A percentile compares a stretch with the other conserved stretches of the same genome.
Evolutionary conservation across 164 flowering plant genomes (phyloP).

Genomic region (Vitis riparia): DNA sequence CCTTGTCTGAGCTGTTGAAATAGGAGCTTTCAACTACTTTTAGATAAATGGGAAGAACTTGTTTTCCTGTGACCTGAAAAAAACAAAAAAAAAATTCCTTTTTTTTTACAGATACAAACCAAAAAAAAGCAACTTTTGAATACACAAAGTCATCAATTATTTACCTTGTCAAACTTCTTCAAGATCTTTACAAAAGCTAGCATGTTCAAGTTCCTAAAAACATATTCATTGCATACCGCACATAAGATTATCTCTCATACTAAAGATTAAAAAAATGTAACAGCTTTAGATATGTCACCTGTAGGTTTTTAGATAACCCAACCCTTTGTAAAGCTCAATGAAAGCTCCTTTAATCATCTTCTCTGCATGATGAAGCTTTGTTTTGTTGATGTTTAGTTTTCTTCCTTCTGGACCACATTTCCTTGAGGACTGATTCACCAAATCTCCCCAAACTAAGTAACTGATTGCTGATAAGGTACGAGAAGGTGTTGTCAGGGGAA

Average conservation of each 20-base stretch:
- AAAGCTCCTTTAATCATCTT: conserved; percentile 91
- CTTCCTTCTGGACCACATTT: conserved; percentile 58
- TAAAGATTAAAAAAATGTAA: neutral
- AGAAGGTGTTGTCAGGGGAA: conserved; percentile 85
- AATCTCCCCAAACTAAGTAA: conserved; percentile 76
- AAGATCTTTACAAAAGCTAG: conserved; percentile 90
- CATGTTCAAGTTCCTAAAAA: conserved; percentile 90
- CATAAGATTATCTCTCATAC: neutral
- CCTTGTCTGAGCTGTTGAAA: conserved; percentile 96
- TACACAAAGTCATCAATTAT: conserved; percentile 8
- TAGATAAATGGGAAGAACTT: conserved; percentile 81
- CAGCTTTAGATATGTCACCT: conserved; percentile 35
- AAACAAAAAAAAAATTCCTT: conserved; percentile 1
- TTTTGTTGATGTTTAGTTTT: conserved; percentile 67
- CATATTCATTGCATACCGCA: neutral
- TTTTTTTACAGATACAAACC: neutral
- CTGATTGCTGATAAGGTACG: conserved; percentile 78
- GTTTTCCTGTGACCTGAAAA: conserved; percentile 79
- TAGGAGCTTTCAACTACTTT: conserved; percentile 93
- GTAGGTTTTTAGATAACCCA: conserved; percentile 83
- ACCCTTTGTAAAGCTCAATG: conserved; percentile 84
- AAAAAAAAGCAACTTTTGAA: neutral
- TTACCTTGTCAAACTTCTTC: conserved; percentile 95
- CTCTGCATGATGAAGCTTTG: conserved; percentile 83
- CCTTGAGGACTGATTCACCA: conserved; percentile 61